Evolutionary conservation across 208 protist genomes (phyloP).

Genomic region (Leishmania arabica): DNA sequence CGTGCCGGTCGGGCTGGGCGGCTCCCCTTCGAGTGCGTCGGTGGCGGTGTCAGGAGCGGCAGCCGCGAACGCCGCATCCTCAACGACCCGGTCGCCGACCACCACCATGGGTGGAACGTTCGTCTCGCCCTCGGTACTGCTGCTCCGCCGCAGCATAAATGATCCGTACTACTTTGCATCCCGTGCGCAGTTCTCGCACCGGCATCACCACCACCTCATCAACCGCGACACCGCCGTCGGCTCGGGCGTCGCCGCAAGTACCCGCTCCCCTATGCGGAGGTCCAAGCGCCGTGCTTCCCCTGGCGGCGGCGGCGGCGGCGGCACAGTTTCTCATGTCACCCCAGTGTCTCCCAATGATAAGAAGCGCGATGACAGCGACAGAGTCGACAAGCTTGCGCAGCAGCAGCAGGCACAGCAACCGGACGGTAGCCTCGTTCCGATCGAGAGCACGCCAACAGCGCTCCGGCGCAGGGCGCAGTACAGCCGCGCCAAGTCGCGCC

Average conservation of each 20-base stretch:
- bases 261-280: background rate
- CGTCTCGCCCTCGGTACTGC: background rate
- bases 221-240: background rate
- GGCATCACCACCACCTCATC: background rate
- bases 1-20: background rate
- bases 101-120: background rate
- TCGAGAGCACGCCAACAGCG: conserved; percentile 14
- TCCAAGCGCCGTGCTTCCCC: background rate
- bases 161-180: conserved; percentile 5
- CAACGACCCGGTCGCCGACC: background rate
- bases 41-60: background rate
- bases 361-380: conserved; percentile 19
- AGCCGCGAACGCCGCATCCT: background rate
- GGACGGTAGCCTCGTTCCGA: conserved; percentile 9
- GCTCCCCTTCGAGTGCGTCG: background rate
- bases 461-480: conserved; percentile 25
- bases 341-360: conserved; percentile 16
- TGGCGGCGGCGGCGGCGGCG: background rate
- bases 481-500: conserved; percentile 5
- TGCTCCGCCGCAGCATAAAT: conserved; percentile 5
- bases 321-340: conserved; percentile 4
- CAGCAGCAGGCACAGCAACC: conserved; percentile 1
- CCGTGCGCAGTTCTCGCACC: background rate
- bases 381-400: conserved; percentile 7
- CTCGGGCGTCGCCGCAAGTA: background rate